Percentiles rank a stretch among this genome's conserved stretches.
These are phyloP conservation scores for Saccharomycopsis phalli DNA, from an alignment of 1,139 yeast species.

Conservation along the genomic window DNA sequence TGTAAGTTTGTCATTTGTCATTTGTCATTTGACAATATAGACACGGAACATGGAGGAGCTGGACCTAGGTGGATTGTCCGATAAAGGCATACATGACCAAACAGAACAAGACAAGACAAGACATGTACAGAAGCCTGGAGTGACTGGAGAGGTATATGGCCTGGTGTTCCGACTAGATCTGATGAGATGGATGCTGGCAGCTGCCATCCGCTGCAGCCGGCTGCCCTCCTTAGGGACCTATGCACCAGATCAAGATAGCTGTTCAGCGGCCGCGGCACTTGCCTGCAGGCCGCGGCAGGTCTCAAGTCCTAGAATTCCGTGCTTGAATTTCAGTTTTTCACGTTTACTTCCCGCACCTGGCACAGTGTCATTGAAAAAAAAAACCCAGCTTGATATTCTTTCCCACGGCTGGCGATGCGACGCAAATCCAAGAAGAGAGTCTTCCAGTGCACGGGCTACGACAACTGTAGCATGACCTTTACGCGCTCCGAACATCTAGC, in stretches of 20 bases:
- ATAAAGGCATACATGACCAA: too few relatives aligned
- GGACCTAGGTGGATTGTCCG: too few relatives aligned
- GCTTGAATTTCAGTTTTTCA: background rate
- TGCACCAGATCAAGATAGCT: background rate
- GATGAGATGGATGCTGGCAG: too few relatives aligned
- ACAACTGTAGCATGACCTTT: conserved; percentile 82
- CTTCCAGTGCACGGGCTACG: conserved; percentile 81
- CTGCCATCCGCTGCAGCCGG: background rate
- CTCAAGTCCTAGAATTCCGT: background rate
- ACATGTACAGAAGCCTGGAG: too few relatives aligned
- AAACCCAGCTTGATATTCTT: background rate
- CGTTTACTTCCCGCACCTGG: background rate
- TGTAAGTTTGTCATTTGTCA: too few relatives aligned
- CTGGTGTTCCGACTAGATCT: too few relatives aligned
- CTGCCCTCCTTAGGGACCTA: background rate
- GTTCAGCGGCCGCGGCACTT: too few relatives aligned
- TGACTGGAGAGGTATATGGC: too few relatives aligned
- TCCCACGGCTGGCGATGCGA: conserved; percentile 23
- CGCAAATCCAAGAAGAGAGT: conserved; percentile 50
- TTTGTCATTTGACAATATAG: too few relatives aligned
- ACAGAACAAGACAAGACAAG: too few relatives aligned
- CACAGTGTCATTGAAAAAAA: background rate
- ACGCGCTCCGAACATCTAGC: conserved; percentile 88
- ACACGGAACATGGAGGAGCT: too few relatives aligned
- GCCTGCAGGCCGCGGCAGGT: background rate